Base-by-base conservation (phyloP, 2,329 filamentous ascomycete genomes). In the Epicoccum sorghinum region DNA sequence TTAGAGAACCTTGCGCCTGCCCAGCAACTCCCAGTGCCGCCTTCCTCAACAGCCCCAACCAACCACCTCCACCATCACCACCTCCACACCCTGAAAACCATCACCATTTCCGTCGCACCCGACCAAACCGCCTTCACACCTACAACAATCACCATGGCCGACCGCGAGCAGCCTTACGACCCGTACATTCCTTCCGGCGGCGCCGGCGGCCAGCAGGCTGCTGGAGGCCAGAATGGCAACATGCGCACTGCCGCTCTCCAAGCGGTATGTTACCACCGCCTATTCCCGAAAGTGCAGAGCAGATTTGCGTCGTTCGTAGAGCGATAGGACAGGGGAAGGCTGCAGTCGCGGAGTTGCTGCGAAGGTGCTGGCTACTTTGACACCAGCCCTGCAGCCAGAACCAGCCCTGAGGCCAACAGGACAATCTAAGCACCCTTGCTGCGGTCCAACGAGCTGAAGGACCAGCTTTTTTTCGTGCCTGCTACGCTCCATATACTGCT, bases 161-260 rank as follows among this genome's bases (percentile, higher is more conserved):
- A 80, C 70, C 79, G 78, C 66, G 80, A 86, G 71, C 79, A 82
- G 68, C 90, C 90, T 65, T 96, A 96, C 78, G 91, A 96, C 79
- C 91, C 91, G 61, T 96, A 95, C 80, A 93, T 93, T 77, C 91
- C 91, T 72, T 86, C 84, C 74, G 86, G 86, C 77, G 82, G 83
- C 77, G 70, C 67, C 62, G 65, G 64, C 49, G 64, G 64, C 54
- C 62, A 69, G 77, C 84, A 74, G 81, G 83, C 67, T 59, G 68
- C 61, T 56, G 68, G 68, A 75, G 64, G 71, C 58, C 74, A 79
- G 64, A 68, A 69, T 66, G 84, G 83, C 66, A 88, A 88, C 73
- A 82, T 85, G 69, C 83, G 86, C 77, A 89, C 86, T 52, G 84
- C 85, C 56, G 89, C 89, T 62, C 84, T 96, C 65, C 91, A 96